Base-by-base conservation (phyloP, 768 basidiomycete genomes). In the Hemileccinum rubropunctum region DNA sequence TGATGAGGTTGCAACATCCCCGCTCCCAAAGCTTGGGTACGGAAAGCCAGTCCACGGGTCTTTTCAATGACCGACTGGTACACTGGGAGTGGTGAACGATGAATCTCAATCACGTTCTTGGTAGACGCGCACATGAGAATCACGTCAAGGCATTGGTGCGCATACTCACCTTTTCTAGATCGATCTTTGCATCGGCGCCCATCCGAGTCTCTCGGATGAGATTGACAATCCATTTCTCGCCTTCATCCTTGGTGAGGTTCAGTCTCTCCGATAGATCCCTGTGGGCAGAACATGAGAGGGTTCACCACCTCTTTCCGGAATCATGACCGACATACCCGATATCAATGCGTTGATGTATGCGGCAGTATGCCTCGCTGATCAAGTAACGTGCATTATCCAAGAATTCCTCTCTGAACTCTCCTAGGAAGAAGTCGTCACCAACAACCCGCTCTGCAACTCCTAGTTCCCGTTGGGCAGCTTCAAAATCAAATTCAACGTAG, bases 221-320 rank as follows among this genome's bases (percentile, higher is more conserved):
- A 75, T 98, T 98, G 61, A 98, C 97, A 54, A 98, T 95, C 95
- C 95, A 99, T 62, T 95, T 95, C 67, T 99, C 97, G 44, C 95
- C 97, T 64, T 98, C 97, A 57, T 93, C 93, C 36, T 78, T 82
- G n/a, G 89, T 86, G 42, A 98, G 79, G 68, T 98, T 98, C 13
- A 98, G 78, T 9, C 95, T 84, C 61, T 91, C 87, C 9, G 95
- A 97, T 12, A 98, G 81, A 62, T 97, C 92, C 51, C 93, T 94
- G 54, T 21, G 39, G 34, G 37, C 37, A 6, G 45, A 45, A 52
- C 3, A 18, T 62, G 3, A 51, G 38, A 18, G n/a, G 7, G 6
- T 21, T 14, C 7, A 13, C 11, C 0, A 13, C 14, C 13, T 34
- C 13, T 3, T 26, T 44, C 35, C 3, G 45, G 13, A 35, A 23